phyloP scores from a whole-genome alignment of 257 asterid species.

The Solanum bukasovii region DNA sequence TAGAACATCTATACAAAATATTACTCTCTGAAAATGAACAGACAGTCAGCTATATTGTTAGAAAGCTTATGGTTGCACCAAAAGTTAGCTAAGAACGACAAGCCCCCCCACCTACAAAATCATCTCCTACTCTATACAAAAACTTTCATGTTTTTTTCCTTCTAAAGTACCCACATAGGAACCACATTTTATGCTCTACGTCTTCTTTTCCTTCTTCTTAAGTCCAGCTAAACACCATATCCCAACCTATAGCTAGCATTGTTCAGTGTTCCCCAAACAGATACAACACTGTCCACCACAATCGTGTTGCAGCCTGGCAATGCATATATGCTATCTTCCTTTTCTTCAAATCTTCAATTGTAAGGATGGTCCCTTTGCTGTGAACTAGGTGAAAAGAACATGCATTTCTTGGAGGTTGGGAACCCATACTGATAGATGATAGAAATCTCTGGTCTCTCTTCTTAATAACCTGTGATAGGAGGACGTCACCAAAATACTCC shows the following conservation, averaged over 20 bases:
- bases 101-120: too few relatives aligned
- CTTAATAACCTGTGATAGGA: background rate
- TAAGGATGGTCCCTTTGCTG: background rate
- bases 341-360: background rate
- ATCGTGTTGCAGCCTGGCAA: background rate
- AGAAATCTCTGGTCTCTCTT: background rate
- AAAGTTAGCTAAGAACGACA: background rate
- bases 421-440: background rate
- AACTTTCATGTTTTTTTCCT: background rate
- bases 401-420: background rate
- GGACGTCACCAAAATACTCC: background rate
- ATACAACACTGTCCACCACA: background rate
- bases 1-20: background rate
- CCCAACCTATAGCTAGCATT: background rate
- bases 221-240: background rate
- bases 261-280: background rate
- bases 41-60: background rate
- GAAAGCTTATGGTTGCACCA: background rate
- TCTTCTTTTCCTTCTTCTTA: background rate
- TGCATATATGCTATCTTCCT: background rate
- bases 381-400: background rate
- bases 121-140: background rate
- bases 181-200: background rate
- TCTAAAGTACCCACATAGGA: background rate
- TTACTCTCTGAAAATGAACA: background rate